These are phyloP conservation scores for Capsicum rhomboideum DNA, from an alignment of 257 asterid species.

Conservation along the genomic window DNA sequence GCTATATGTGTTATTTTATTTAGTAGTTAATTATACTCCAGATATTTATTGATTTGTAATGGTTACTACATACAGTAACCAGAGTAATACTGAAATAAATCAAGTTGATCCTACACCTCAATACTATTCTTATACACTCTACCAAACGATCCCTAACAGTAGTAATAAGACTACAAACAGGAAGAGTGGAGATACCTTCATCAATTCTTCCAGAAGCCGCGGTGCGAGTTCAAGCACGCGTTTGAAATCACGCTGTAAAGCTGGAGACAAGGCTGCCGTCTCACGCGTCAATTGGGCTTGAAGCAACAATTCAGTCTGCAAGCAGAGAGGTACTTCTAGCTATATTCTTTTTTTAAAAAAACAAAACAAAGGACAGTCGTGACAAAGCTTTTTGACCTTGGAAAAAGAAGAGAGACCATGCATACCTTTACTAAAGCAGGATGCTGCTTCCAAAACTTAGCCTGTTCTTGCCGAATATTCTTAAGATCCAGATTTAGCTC, in stretches of 20 bases:
- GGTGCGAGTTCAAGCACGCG: conserved; percentile 92
- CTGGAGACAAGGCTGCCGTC: conserved; percentile 71
- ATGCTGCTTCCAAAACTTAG: conserved; percentile 95
- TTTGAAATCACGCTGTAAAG: conserved; percentile 63
- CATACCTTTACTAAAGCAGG: conserved; percentile 95
- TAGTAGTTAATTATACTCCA: not conserved
- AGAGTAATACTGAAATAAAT: not conserved
- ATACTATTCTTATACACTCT: too few species aligned
- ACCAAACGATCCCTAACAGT: not conserved
- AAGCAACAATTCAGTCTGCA: conserved; percentile 90
- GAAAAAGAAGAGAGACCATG: conserved; percentile 3
- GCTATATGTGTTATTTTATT: not conserved
- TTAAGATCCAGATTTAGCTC: conserved; percentile 94
- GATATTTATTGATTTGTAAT: not conserved
- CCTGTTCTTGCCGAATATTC: conserved; percentile 90
- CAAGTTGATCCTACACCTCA: not conserved
- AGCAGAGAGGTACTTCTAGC: conserved; percentile 8
- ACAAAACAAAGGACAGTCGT: conserved; percentile 1
- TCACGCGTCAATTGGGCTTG: conserved; percentile 98
- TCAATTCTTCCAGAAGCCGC: conserved; percentile 95
- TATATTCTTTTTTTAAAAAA: not conserved
- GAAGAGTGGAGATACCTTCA: conserved; percentile 57
- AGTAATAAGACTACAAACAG: not conserved
- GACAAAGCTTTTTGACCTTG: conserved; percentile 9
- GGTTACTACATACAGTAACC: not conserved